phyloP scores from a whole-genome alignment of 1,284 basidiomycete species.

The Cryptococcus sp. region DNA sequence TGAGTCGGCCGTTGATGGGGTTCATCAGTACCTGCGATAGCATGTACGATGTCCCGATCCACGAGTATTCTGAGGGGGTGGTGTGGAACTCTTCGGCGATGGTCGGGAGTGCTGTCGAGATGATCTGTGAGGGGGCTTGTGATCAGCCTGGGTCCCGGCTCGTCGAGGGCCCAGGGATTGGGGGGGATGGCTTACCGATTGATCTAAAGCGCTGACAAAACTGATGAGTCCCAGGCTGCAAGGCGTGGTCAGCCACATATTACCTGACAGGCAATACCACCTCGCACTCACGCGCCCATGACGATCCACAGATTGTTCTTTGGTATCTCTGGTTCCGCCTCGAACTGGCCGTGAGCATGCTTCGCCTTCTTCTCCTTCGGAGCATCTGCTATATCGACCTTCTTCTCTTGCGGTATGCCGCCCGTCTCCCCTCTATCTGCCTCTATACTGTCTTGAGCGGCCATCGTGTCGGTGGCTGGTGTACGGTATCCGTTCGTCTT shows the following conservation, averaged over 20 bases:
- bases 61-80: slow-evolving; percentile 34
- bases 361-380: too few relatives aligned
- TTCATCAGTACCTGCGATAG: slow-evolving; percentile 31
- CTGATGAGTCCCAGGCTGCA: slow-evolving; percentile 20
- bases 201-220: slow-evolving; percentile 25
- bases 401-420: too few relatives aligned
- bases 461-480: too few relatives aligned
- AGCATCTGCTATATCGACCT: too few relatives aligned
- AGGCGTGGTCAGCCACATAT: neutral
- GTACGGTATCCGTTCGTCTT: slow-evolving; percentile 59
- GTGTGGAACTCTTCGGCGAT: slow-evolving; percentile 33
- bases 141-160: too few relatives aligned
- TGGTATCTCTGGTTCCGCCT: slow-evolving; percentile 9
- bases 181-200: slow-evolving; percentile 18
- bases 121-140: slow-evolving; percentile 17
- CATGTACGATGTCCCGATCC: slow-evolving; percentile 36
- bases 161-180: too few relatives aligned
- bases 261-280: neutral
- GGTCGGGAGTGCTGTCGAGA: slow-evolving; percentile 31
- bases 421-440: too few relatives aligned
- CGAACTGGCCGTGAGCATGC: too few relatives aligned
- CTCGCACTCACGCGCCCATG: slow-evolving; percentile 12
- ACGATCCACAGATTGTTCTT: slow-evolving; percentile 18
- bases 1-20: slow-evolving; percentile 33
- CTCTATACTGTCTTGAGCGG: too few relatives aligned